Evolutionary conservation across 805 yeast genomes (phyloP), one percentile per base, ranked within the genome.

Genomic region (Torulaspora delbrueckii): DNA sequence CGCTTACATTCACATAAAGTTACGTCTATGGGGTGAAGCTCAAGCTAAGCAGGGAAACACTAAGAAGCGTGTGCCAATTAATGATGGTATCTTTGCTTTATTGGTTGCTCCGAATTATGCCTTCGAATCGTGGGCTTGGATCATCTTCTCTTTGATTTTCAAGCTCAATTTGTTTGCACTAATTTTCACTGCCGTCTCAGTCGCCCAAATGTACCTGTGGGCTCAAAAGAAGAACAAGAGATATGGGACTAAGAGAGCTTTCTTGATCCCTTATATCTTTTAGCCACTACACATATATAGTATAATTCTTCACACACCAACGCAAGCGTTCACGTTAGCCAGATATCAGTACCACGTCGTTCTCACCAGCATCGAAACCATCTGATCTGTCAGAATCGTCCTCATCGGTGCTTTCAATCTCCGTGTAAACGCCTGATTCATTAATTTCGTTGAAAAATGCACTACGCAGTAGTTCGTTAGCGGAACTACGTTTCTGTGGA

Each of bases 41-140:
- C 65, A 64, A 43, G 57, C 55, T 49, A 60, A 63, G 42, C 41
- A 58, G 43, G 73, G 73, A 16, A 65, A 59, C 40, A 54, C 63
- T 5, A 66, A 54, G 30, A 52, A 56, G 30, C 61, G 74, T 53
- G 60, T 68, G 26, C 62, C 71, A 16, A 64, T 98, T 18, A 73
- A 74, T 50, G 96, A 96, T 14, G 95, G 86, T 56, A 85, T 91
- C 8, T 93, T 93, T 62, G 74, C 78, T 49, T 67, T 73, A 47
- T 86, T 90, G 28, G 81, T 93, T n/a, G 85, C 88, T 66, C 99
- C 99, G 54, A 93, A 93, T 71, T 93, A 93, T 67, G 84, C 88
- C 55, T 91, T 89, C 65, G 99, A 93, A 73, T 70, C 78, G 36
- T 67, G 84, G 55, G 73, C 82, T 1, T 93, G 96, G 96, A 61